Evolutionary conservation across 345 rosid species (phyloP).

Genomic region (Conringia planisiliqua): DNA sequence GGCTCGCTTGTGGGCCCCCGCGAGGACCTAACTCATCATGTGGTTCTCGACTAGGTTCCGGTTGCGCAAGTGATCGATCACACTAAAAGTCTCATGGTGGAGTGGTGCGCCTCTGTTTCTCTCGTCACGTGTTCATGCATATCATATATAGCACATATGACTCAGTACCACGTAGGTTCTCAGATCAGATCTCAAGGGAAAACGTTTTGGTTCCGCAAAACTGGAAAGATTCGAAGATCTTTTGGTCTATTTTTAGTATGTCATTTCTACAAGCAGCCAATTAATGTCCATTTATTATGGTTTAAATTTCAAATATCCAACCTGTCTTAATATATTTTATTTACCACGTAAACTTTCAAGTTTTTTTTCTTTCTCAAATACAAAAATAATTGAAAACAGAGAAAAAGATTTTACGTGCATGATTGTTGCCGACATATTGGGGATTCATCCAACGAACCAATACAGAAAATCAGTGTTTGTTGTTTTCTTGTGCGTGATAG

Average conservation of each 20-base stretch:
- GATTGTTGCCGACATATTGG: constrained; percentile 36
- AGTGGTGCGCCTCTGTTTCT: background rate
- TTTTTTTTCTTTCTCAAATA: background rate
- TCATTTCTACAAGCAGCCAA: background rate
- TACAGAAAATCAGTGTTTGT: constrained; percentile 8
- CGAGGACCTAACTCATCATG: background rate
- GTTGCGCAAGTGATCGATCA: background rate
- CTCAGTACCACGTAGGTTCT: background rate
- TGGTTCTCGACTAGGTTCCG: constrained; percentile 13
- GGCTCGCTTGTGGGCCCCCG: background rate
- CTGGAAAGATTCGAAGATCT: background rate
- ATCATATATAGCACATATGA: background rate
- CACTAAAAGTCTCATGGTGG: background rate
- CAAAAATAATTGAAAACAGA: background rate
- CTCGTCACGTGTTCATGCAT: background rate
- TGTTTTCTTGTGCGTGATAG: constrained; percentile 6
- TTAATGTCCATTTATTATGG: background rate
- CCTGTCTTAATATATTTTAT: background rate
- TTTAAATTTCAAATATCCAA: background rate
- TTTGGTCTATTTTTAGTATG: constrained; percentile 1
- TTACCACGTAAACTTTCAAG: background rate
- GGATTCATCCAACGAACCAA: constrained; percentile 17
- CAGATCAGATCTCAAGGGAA: background rate
- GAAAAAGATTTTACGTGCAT: constrained; percentile 19
- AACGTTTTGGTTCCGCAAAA: background rate